A percentile compares a stretch with the other conserved stretches of the same genome.
These are phyloP conservation scores for Apiotrichum gracile DNA, from an alignment of 1,284 basidiomycete species.

Conservation along the genomic window DNA sequence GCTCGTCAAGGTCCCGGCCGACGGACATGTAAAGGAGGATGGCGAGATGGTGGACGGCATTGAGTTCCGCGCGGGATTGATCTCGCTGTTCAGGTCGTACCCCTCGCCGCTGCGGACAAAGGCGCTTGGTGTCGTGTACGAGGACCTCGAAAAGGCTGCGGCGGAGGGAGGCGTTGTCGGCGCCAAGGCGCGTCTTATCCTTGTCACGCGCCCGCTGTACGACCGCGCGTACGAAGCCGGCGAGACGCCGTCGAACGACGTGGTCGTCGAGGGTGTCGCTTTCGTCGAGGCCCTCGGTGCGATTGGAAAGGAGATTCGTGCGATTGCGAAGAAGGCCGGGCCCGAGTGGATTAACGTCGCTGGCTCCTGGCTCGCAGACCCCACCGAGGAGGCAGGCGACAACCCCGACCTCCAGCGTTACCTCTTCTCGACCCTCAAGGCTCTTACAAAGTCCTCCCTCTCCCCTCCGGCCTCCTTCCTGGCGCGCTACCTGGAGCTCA, in stretches of 20 bases:
- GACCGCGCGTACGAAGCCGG: conserved; percentile 39
- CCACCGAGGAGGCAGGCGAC: conserved; percentile 19
- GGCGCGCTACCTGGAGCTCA: conserved; percentile 27
- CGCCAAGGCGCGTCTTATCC: conserved; percentile 24
- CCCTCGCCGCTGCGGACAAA: conserved; percentile 39
- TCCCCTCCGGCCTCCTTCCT: conserved; percentile 33
- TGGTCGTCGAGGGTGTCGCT: conserved; percentile 23
- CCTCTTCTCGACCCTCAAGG: conserved; percentile 29
- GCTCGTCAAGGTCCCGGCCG: conserved; percentile 24
- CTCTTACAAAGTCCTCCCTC: conserved; percentile 29
- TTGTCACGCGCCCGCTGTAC: conserved; percentile 33
- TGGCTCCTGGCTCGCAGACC: conserved; percentile 35
- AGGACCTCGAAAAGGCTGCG: conserved; percentile 23
- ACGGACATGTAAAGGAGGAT: conserved; percentile 1
- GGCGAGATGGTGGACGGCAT: conserved; percentile 19
- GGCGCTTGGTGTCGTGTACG: conserved; percentile 35
- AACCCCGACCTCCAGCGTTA: conserved; percentile 34
- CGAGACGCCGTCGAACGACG: conserved; percentile 9
- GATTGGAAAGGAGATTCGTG: conserved; percentile 37
- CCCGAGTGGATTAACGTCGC: conserved; percentile 27
- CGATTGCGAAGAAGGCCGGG: conserved; percentile 12
- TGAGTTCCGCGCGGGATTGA: conserved; percentile 29
- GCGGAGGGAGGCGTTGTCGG: conserved; percentile 2
- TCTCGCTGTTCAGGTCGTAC: conserved; percentile 38
- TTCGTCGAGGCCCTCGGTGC: conserved; percentile 36